Evolutionary conservation across 108 stramenopile genomes (phyloP), one percentile per base, ranked within the genome.

Genomic region (Poteriospumella lacustris): DNA sequence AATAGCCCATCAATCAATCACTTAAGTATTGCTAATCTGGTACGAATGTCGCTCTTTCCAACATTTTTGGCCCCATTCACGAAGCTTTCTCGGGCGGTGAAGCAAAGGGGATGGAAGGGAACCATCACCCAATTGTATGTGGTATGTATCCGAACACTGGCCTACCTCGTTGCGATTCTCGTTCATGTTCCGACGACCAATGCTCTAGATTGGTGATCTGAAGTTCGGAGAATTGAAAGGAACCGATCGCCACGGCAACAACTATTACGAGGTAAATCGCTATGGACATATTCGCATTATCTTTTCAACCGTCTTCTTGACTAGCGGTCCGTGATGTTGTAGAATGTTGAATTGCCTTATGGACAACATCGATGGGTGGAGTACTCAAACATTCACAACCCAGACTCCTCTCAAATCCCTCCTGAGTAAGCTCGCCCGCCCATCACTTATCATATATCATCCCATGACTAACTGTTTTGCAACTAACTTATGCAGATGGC

Each of bases 191-290:
- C 36, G 9, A 64, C 52, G 24, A 56, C 15, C 24, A 19, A 56
- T 56, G 15, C 36, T 5, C 26, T 24, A 73, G 70, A 19, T 52
- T 73, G 70, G 70, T 73, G 44, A 73, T 73, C 36, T 73, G 24
- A 73, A 73, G 31, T 42, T 42, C 41, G 70, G 70, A 3, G 12
- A 42, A 38, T 73, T 73, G 47, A 73, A 73, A 73, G 70, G 70
- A 9, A 34, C 70, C 33, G 70, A 73, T 73, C 15, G 29, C 12
- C 36, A 33, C 36, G 70, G 70, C 15, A 73, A 73, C 47, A 73
- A 73, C 31, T 73, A 73, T 73, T 73, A 73, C 36, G 70, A 73
- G 70, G 70, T 73, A n/a, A n/a, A n/a, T n/a, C 3, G 36, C 26
- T n/a, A 19, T 56, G 24, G 24, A 56, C 24, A 56, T 56, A 56